These are phyloP conservation scores for Pinus taeda DNA, from an alignment of 75 land plant genomes.

Conservation along the genomic window DNA sequence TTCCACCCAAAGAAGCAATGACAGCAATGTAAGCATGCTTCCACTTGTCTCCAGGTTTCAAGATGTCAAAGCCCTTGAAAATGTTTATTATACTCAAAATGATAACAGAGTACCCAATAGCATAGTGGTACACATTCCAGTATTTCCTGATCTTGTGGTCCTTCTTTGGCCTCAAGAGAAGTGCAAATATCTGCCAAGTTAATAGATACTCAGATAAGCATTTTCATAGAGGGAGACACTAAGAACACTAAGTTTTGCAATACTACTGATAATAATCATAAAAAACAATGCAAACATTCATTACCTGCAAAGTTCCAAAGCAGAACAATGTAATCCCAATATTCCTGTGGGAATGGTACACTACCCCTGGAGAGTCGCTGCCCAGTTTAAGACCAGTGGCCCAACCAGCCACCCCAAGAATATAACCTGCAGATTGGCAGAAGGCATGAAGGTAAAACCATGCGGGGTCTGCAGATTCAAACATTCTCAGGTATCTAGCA, in stretches of 20 bases:
- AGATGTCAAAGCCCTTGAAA: conserved; percentile 49
- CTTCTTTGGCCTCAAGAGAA: conserved; percentile 62
- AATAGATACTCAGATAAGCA: too few relatives aligned
- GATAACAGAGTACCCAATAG: conserved; percentile 33
- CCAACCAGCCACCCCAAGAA: conserved; percentile 68
- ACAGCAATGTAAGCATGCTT: conserved; percentile 37
- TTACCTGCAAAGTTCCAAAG: conserved; percentile 55
- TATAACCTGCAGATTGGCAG: conserved; percentile 58
- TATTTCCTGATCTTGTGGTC: conserved; percentile 40
- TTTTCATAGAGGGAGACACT: too few relatives aligned
- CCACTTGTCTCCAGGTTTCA: conserved; percentile 32
- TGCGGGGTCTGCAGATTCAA: conserved; percentile 49
- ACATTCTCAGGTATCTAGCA: conserved; percentile 59
- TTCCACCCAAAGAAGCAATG: conserved; percentile 17
- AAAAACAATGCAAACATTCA: too few relatives aligned
- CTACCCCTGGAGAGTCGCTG: conserved; percentile 24
- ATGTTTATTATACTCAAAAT: conserved; percentile 45
- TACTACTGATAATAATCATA: too few relatives aligned
- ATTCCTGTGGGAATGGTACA: conserved; percentile 27
- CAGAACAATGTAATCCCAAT: conserved; percentile 58
- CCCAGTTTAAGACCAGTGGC: conserved; percentile 68
- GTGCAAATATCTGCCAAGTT: conserved; percentile 33
- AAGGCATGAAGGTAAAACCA: conserved; percentile 83
- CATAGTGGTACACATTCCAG: conserved; percentile 59
- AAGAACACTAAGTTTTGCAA: too few relatives aligned